Conservation (phyloP, 148 eudicot species). For the Tetragonia tetragonoides region DNA sequence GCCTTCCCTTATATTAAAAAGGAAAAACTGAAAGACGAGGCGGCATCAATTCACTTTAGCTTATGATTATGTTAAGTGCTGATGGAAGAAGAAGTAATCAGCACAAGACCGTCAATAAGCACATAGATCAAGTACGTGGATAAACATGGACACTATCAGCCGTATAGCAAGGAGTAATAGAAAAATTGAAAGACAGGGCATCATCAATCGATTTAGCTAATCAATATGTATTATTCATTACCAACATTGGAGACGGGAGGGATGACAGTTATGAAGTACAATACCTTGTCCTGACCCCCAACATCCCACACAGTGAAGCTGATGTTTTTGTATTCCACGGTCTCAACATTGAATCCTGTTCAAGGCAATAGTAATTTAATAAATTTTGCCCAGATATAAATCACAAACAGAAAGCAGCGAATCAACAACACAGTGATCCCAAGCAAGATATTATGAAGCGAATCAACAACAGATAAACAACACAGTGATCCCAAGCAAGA, state of each 20-base stretch:
- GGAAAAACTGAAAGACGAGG: constrained; percentile 30
- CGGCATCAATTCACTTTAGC: constrained; percentile 6
- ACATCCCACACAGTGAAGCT: constrained; percentile 72
- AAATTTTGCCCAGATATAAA: not conserved
- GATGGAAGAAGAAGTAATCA: constrained; percentile 2
- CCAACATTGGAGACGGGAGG: constrained; percentile 21
- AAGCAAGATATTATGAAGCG: not conserved
- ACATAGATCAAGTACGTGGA: not conserved
- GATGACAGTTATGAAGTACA: not conserved
- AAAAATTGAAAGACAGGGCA: constrained; percentile 17
- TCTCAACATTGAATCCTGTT: constrained; percentile 59
- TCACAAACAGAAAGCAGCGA: not conserved
- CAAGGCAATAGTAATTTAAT: not conserved
- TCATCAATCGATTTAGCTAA: constrained; percentile 20
- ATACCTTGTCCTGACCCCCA: constrained; percentile 71
- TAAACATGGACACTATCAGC: not conserved
- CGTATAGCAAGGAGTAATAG: not conserved
- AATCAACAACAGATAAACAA: not conserved
- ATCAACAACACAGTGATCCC: not conserved
- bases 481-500: not conserved
- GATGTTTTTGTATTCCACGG: constrained; percentile 61
- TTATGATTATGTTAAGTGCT: constrained; percentile 24
- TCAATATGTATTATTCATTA: constrained; percentile 15
- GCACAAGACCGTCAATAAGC: constrained; percentile 26
- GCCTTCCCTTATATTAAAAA: constrained; percentile 9